These are phyloP conservation scores for Malassezia equina DNA, from an alignment of 1,284 basidiomycete species.

Conservation along the genomic window DNA sequence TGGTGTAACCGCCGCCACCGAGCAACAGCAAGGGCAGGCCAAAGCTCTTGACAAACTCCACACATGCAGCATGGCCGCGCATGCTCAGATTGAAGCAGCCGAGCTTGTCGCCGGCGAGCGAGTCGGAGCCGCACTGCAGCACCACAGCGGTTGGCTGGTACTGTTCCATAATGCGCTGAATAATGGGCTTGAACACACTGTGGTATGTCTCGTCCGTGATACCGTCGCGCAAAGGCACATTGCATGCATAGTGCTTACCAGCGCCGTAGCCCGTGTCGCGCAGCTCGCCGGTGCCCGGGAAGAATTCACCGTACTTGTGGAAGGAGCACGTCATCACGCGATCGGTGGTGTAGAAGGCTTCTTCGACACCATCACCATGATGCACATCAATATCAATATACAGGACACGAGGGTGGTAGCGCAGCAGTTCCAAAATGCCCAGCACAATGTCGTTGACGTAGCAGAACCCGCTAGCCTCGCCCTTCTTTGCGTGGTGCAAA, in stretches of 20 bases:
- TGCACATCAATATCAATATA: constrained; percentile 99
- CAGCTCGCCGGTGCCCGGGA: constrained; percentile 94
- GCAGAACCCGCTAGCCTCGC: constrained; percentile 95
- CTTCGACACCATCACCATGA: constrained; percentile 97
- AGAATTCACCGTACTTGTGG: constrained; percentile 99
- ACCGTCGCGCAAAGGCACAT: constrained; percentile 90
- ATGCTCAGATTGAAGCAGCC: constrained; percentile 95
- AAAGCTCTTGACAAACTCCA: constrained; percentile 93
- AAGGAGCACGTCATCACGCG: constrained; percentile 97
- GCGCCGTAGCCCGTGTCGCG: constrained; percentile 87
- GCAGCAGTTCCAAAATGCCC: constrained; percentile 84
- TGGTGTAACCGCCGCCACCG: constrained; percentile 96
- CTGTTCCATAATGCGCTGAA: constrained; percentile 84
- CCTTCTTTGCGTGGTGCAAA: constrained; percentile 95
- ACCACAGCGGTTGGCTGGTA: constrained; percentile 94
- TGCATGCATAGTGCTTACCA: constrained; percentile 63
- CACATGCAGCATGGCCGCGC: constrained; percentile 93
- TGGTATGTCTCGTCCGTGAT: constrained; percentile 93
- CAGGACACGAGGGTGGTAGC: constrained; percentile 85
- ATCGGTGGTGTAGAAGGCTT: constrained; percentile 98
- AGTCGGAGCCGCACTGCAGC: constrained; percentile 96
- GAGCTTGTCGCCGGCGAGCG: constrained; percentile 87
- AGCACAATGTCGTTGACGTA: constrained; percentile 98
- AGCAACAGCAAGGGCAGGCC: constrained; percentile 82
- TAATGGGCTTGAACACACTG: constrained; percentile 89